Conservation (phyloP, 768 basidiomycete genomes). For the Podaxis carcinomalis region DNA sequence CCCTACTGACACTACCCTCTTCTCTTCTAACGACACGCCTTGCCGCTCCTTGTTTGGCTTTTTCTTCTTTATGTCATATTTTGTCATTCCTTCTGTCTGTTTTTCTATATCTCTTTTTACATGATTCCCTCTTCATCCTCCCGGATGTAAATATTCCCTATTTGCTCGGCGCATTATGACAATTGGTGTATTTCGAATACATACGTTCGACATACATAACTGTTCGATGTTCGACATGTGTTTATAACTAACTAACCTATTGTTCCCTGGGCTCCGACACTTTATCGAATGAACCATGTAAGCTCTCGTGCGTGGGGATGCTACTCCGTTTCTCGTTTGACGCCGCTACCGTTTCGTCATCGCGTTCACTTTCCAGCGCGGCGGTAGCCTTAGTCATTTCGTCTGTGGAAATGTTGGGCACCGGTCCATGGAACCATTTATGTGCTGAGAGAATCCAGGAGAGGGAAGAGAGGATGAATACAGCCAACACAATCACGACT, state of each 20-base stretch:
- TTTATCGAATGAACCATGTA: not conserved
- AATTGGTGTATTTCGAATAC: not conserved
- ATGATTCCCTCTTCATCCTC: not conserved
- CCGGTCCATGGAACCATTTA: conserved; percentile 69
- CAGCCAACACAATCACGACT: conserved; percentile 58
- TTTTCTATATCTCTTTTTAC: not conserved
- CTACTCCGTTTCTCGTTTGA: not conserved
- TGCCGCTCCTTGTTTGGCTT: not conserved
- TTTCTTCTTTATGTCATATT: not conserved
- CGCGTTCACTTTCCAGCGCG: not conserved
- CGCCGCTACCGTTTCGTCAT: not conserved
- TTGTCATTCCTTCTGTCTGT: not conserved
- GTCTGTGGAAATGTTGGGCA: conserved; percentile 41
- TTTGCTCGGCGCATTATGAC: not conserved
- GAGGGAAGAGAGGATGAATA: conserved; percentile 58
- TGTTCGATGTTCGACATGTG: not conserved
- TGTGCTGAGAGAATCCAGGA: conserved; percentile 67
- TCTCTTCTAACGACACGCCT: not conserved
- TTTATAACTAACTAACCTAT: not conserved
- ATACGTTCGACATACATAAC: not conserved
- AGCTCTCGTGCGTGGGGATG: not conserved
- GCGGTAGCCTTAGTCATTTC: conserved; percentile 4
- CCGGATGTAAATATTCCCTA: conserved; percentile 4
- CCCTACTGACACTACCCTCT: not conserved
- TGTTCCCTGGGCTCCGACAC: not conserved